phyloP scores from a whole-genome alignment of 768 basidiomycete genomes.

The Dictyophora rubrovolvata region DNA sequence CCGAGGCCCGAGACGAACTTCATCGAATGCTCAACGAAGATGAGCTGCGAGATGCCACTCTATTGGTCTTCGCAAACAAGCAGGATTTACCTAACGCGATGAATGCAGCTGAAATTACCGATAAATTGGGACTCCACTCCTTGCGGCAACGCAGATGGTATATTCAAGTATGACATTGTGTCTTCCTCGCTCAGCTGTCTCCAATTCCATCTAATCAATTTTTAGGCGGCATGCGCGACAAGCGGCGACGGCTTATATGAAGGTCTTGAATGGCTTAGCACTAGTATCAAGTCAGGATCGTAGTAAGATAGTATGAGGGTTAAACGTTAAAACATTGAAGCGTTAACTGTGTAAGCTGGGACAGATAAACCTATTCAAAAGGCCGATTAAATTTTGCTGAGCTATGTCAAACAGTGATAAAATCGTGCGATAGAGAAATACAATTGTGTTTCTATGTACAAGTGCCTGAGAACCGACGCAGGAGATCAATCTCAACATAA shows the following conservation, averaged over 20 bases:
- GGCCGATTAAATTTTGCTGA: no score
- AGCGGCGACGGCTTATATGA: conserved; percentile 98
- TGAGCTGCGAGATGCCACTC: conserved; percentile 95
- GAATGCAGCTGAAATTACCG: conserved; percentile 56
- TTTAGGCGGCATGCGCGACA: conserved; percentile 92
- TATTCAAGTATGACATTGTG: conserved; percentile 59
- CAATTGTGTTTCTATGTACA: neutral
- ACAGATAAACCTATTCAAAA: no score
- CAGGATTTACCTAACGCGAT: conserved; percentile 46
- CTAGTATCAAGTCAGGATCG: conserved; percentile 76
- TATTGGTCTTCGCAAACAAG: conserved; percentile 69
- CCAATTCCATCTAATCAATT: conserved; percentile 7
- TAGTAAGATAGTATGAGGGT: conserved; percentile 30
- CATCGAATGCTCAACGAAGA: conserved; percentile 99
- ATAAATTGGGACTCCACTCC: conserved; percentile 97
- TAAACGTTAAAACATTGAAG: no score
- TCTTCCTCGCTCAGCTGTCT: neutral
- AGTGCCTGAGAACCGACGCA: neutral
- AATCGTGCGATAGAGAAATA: neutral
- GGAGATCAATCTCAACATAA: neutral
- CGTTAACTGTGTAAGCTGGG: no score
- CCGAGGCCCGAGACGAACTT: conserved; percentile 97
- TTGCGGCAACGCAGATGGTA: conserved; percentile 97
- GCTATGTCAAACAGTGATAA: neutral
- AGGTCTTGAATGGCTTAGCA: conserved; percentile 93